Base-by-base conservation (phyloP, 176 grass and related monocot species). In the Oryza rufipogon region DNA sequence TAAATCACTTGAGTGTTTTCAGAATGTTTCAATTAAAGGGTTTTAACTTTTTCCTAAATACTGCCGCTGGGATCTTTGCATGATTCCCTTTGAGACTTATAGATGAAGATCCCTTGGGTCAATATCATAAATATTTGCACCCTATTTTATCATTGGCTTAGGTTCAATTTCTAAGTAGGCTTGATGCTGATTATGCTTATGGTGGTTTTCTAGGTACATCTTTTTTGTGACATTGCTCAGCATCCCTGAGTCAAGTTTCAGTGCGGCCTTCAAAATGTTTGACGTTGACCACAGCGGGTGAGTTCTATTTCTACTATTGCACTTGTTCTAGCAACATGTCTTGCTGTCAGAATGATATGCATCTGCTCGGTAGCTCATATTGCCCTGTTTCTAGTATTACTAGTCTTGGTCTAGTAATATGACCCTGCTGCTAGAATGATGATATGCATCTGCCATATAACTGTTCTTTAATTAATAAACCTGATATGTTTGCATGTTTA, bases 221-320 rank as follows among this genome's bases (percentile, higher is more conserved):
- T 99, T 99, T 75, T 92, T 99, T 54, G 91, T 99, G 84, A 96
- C 96, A 70, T 80, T 99, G 68, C 91, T 96, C 56, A 99, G 93
- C 80, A 87, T 99, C 85, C 93, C 93, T 12, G 93, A 92, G 67
- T 92, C 96, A 64, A 94, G 74, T 75, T 99, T 99, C 78, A 91
- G 75, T 13, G 87, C 89, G 15, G 86, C 93, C 73, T 99, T 99
- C 76, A 99, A 96, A 94, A 99, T 96, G 96, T 99, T 99, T 79
- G 96, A 99, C 60, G 45, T 95, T 16, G 88, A 99, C 67, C 81
- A 89, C 46, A 94, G 89, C 15, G 96, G 96, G 96, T 99, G 81
- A 82, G 91, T 84, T 84, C 74, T 88, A 54, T 74, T 79, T 70
- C 84, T 77, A 30, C 87, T 19, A 36, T 32, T 33, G 2, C 30